Conservation (phyloP, 768 basidiomycete genomes). For the Tricholoma bakamatsutake region DNA sequence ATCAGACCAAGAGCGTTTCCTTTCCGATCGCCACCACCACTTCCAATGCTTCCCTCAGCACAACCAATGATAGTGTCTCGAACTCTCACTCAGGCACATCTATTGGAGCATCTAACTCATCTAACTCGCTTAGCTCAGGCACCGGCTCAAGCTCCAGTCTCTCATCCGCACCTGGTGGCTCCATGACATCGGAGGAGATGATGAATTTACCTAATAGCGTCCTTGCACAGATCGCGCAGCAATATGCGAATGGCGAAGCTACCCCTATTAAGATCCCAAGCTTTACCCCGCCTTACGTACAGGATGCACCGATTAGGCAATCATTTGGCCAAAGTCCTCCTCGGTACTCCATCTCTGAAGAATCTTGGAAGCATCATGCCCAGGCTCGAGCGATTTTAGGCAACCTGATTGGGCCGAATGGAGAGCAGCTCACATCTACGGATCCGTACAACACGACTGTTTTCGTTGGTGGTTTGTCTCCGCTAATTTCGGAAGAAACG, state of each 20-base stretch:
- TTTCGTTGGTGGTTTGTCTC: conserved; percentile 88
- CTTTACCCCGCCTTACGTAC: conserved; percentile 34
- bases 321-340: conserved; percentile 32
- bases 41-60: conserved; percentile 30
- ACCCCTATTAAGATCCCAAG: conserved; percentile 21
- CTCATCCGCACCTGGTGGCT: conserved; percentile 39
- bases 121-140: conserved; percentile 46
- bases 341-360: conserved; percentile 59
- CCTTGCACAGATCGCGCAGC: conserved; percentile 43
- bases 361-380: conserved; percentile 80
- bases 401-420: conserved; percentile 81
- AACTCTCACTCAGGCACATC: conserved; percentile 43
- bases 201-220: conserved; percentile 40
- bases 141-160: conserved; percentile 40
- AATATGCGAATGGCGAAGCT: conserved; percentile 35
- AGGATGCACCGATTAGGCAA: conserved; percentile 34
- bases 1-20: conserved; percentile 60
- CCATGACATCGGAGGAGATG: conserved; percentile 49
- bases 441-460: conserved; percentile 97
- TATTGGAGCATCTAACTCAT: conserved; percentile 45
- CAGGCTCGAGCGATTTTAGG: conserved; percentile 80
- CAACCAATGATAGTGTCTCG: conserved; percentile 31
- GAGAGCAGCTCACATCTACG: conserved; percentile 79
- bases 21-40: conserved; percentile 54
- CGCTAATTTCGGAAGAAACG: conserved; percentile 87